Evolutionary conservation across 805 yeast species (phyloP), one percentile per base, ranked within the genome.

Genomic region (Cyberlindnera maritima): DNA sequence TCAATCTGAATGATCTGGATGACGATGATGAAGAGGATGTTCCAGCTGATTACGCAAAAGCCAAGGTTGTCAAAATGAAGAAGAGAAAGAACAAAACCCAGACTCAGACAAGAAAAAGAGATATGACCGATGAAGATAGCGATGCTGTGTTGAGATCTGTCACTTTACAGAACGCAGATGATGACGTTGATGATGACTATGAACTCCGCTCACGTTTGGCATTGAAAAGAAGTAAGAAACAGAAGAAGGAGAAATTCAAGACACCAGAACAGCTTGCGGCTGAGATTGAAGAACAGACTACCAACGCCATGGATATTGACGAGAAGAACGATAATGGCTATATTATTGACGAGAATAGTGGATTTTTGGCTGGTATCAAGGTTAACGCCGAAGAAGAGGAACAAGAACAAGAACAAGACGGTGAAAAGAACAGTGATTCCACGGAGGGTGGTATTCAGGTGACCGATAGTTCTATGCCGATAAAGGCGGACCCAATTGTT

Each of bases 291-390:
- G 54, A 53, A 20, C 51, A 56, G 12, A 44, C 32, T 41, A 43
- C 49, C 23, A 42, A 42, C 13, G 49, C 33, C 11, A 57, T 52
- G 54, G 50, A 55, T 19, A 26, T 55, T 29, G 57, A 56, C 20
- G 26, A 39, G 15, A 28, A 32, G 11, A 28, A 19, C 2, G 36
- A 15, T 7, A 32, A 15, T 9, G 65, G 63, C 8, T 41, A 64
- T 15, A 44, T 57, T 2, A 50, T 70, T 18, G 67, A 68, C 53
- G 76, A 71, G 41, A 67, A 60, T 17, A 45, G 60, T 2, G 73
- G 69, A 39, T 71, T 72, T 44, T 53, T 72, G 41, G 55, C 57
- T n/a, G 44, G 57, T 1, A 46, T 63, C 1, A 60, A 59, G 26
- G 48, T 31, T 10, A 15, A 37, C 1, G 41, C 33, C n/a, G 50